Conservation (phyloP, 1,284 basidiomycete genomes). For the Papiliotrema nemorosa region DNA sequence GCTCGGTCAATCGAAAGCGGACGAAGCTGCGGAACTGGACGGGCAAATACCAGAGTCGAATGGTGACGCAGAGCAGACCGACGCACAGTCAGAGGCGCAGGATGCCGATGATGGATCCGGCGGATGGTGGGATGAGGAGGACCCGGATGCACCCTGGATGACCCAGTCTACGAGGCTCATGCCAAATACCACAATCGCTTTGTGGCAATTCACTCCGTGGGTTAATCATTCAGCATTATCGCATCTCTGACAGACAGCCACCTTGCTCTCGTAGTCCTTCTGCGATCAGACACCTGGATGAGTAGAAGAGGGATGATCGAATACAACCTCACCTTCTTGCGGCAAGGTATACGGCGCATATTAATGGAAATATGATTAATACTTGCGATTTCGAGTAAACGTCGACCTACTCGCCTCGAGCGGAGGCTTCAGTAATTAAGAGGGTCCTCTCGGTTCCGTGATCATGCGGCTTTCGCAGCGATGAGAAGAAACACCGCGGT, state of each 20-base stretch:
- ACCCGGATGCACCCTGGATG: slow-evolving; percentile 46
- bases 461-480: no score
- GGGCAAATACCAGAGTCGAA: no score
- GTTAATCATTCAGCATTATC: slow-evolving; percentile 11
- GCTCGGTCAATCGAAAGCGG: not conserved
- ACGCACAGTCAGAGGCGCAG: not conserved
- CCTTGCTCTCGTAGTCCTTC: slow-evolving; percentile 73
- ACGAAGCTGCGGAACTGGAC: not conserved
- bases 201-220: slow-evolving; percentile 77
- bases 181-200: slow-evolving; percentile 71
- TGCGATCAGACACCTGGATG: slow-evolving; percentile 76
- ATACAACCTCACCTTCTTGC: slow-evolving; percentile 87
- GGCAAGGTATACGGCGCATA: slow-evolving; percentile 52
- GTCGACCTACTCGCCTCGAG: no score
- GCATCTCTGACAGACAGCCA: slow-evolving; percentile 37
- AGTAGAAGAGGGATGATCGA: slow-evolving; percentile 77
- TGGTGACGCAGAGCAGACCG: slow-evolving; percentile 3
- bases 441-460: no score
- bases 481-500: no score
- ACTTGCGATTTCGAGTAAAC: no score
- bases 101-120: slow-evolving; percentile 18
- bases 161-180: slow-evolving; percentile 37
- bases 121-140: slow-evolving; percentile 47
- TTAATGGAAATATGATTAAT: slow-evolving; percentile 33
- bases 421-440: no score